Evolutionary conservation across 345 rosid species (phyloP), one percentile per base, ranked within the genome.

Genomic region (Conringia planisiliqua): DNA sequence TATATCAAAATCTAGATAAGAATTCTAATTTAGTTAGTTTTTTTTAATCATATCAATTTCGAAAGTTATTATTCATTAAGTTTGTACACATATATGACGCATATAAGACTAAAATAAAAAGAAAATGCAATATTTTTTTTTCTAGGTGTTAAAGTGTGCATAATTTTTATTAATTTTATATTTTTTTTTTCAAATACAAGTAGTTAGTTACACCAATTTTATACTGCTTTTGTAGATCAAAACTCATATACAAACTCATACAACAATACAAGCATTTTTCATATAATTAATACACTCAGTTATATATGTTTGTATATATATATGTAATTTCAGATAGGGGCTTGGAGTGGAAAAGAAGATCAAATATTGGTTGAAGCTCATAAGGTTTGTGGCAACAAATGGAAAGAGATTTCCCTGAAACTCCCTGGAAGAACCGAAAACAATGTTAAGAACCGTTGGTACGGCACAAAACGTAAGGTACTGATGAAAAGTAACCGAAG

Each of bases 321-420:
- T 30, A 54, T 36, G 26, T 24, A 13, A 55, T 70, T 70, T 10
- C 77, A 93, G 98, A 89, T 83, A 57, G 87, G 78, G 40, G 73
- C 82, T 62, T 90, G 98, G 90, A 87, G 77, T 59, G 91, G 85
- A 67, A 89, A 90, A 75, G 95, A 93, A 70, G 93, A 93, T 80
- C 79, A 81, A 29, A 79, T 80, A 36, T 51, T 93, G 32, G 79
- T 93, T 36, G 86, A 81, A 77, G 84, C 89, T 47, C 97, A 93
- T 66, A 76, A 66, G 0, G 81, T 74, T 26, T 67, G 79, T 29
- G 97, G 98, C 5, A 89, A 89, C 75, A 75, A 85, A 39, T 93
- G 97, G 98, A 85, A 84, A 0, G 84, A 83, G 74, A 93, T 93
- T 6, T 85, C 95, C 0, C 77, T 83, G 42, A 35, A 64, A 38